Percentiles rank a stretch among this genome's conserved stretches.
Conservation (phyloP, 768 basidiomycete genomes). For the Chalciporus piperatus region DNA sequence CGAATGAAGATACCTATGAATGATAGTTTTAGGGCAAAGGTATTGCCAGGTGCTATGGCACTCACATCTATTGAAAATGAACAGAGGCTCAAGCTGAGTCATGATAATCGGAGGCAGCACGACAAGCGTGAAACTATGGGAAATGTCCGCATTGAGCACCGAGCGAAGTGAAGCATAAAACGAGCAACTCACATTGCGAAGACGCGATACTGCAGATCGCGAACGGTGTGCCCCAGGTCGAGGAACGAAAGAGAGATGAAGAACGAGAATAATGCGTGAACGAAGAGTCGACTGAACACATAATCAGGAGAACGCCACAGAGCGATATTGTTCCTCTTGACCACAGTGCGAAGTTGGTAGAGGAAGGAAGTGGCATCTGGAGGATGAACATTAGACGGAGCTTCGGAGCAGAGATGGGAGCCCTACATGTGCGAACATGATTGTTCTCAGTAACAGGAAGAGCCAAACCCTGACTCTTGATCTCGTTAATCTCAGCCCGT, state of each 20-base stretch:
- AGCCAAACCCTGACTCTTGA: conserved; percentile 48
- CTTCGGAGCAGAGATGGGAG: neutral
- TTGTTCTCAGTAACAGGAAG: conserved; percentile 39
- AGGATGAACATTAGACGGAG: neutral
- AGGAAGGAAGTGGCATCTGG: conserved; percentile 73
- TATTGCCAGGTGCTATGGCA: conserved; percentile 24
- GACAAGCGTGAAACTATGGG: conserved; percentile 57
- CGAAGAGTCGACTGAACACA: conserved; percentile 78
- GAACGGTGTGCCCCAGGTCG: conserved; percentile 58
- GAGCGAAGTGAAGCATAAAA: neutral
- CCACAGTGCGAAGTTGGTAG: conserved; percentile 70
- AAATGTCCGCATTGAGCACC: neutral
- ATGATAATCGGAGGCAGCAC: conserved; percentile 75
- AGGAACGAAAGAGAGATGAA: conserved; percentile 80
- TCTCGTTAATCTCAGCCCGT: conserved; percentile 41
- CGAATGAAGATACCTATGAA: conserved; percentile 37
- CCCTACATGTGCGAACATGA: conserved; percentile 48
- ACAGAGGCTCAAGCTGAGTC: conserved; percentile 69
- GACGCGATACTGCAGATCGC: conserved; percentile 75
- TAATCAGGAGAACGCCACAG: conserved; percentile 86
- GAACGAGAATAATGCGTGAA: conserved; percentile 67
- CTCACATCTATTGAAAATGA: conserved; percentile 64
- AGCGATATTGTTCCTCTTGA: conserved; percentile 61
- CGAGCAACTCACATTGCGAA: conserved; percentile 62
- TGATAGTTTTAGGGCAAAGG: neutral